Evolutionary conservation across 495 filamentous ascomycete genomes (phyloP), one percentile per base, ranked within the genome.

Genomic region (Xylaria scruposa): DNA sequence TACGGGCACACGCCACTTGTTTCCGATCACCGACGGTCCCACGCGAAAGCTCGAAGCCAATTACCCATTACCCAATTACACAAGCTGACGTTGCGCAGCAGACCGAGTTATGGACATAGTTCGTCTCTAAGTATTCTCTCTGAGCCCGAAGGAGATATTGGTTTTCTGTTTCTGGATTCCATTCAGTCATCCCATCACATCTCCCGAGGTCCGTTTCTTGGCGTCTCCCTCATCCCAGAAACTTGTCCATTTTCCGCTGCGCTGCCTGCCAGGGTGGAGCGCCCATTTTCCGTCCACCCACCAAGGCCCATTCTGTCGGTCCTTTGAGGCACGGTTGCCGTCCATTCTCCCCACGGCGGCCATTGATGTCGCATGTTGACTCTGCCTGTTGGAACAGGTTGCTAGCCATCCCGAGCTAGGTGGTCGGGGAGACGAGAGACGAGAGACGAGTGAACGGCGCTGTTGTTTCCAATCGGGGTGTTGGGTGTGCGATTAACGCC

Each of bases 1-100:
- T 51, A 71, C 61, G 69, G 69, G 74, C 70, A 73, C 77, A 74
- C 73, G 73, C 74, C 65, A 59, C 73, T 67, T 76, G 77, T 77
- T 76, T 77, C 77, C 77, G 77, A 77, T 58, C 56, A 71, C 73
- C 71, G 70, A 68, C 49, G 46, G 65, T 69, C 70, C 68, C 67
- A 68, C 67, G 53, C 60, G 60, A 33, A 71, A 65, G 56, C 66
- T 70, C 44, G 54, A 66, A 60, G 67, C 66, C 70, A 59, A 74
- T 74, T 67, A 31, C 29, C 29, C 3, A 54, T 63, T 47, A 61
- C 26, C 33, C 49, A 63, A 67, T 72, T 70, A 67, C 68, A 67
- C 66, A 65, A 59, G 8, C 38, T 56, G 53, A 56, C 26, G 13
- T 31, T 31, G 53, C 53, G 53, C 53, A 31, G 5, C 53, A 56